Conservation (phyloP, 805 yeast genomes). For the Wickerhamiella kurtzmanii region DNA sequence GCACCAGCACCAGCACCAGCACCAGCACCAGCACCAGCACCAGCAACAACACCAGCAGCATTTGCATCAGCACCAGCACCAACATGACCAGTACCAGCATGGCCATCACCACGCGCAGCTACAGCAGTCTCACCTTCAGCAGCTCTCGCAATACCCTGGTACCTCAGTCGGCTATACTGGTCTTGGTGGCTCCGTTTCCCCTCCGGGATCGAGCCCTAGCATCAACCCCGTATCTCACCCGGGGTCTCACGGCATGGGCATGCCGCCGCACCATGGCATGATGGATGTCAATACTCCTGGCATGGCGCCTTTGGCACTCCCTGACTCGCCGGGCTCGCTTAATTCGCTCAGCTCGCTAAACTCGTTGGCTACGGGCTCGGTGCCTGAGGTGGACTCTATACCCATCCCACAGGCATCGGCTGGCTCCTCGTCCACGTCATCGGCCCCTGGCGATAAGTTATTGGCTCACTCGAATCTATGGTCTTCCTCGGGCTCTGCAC, state of each 20-base stretch:
- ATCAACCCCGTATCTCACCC: not conserved
- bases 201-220: not conserved
- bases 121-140: not conserved
- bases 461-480: not conserved
- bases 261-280: not conserved
- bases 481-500: not conserved
- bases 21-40: not conserved
- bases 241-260: not conserved
- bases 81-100: not conserved
- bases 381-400: not conserved
- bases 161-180: too few species aligned
- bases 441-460: not conserved
- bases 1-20: not conserved
- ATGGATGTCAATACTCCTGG: not conserved
- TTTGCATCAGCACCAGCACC: not conserved
- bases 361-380: not conserved
- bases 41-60: not conserved
- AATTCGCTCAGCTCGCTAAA: not conserved
- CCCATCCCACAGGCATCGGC: not conserved
- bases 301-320: not conserved
- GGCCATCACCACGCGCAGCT: not conserved
- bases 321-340: not conserved
- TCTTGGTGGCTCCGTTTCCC: not conserved
- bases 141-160: not conserved
- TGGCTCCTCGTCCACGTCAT: not conserved